These are phyloP conservation scores for Alnus glutinosa DNA, from an alignment of 306 rosid genomes.

Conservation along the genomic window DNA sequence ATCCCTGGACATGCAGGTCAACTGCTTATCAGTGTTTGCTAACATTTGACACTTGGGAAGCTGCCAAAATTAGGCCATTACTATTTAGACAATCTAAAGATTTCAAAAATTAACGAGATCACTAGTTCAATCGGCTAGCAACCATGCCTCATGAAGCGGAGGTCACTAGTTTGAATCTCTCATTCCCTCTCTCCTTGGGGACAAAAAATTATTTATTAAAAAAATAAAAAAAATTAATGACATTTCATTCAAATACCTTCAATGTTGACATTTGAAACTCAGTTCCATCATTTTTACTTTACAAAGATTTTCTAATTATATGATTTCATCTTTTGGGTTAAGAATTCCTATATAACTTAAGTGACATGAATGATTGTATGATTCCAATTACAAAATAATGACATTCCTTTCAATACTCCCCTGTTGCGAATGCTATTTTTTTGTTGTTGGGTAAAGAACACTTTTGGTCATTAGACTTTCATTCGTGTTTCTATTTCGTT, in stretches of 20 bases:
- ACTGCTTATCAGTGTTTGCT: neutral
- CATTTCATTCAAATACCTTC: neutral
- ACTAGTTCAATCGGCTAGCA: no score
- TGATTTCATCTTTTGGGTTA: neutral
- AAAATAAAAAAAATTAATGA: neutral
- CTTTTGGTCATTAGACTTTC: neutral
- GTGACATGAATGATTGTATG: neutral
- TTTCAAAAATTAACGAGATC: neutral
- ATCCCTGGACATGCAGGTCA: neutral
- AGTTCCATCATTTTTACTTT: neutral
- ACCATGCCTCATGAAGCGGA: no score
- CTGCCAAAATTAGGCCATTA: neutral
- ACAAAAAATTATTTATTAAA: no score
- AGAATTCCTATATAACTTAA: no score
- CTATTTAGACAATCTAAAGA: neutral
- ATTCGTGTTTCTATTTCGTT: neutral
- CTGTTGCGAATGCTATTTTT: neutral
- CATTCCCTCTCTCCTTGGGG: no score
- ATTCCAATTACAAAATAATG: neutral
- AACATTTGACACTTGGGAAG: neutral
- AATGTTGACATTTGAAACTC: neutral
- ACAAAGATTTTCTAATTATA: neutral
- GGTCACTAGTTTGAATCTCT: no score
- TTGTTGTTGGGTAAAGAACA: neutral
- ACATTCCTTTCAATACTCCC: neutral